phyloP scores from a whole-genome alignment of 1,284 basidiomycete genomes.

The Trichosporon asahii region DNA sequence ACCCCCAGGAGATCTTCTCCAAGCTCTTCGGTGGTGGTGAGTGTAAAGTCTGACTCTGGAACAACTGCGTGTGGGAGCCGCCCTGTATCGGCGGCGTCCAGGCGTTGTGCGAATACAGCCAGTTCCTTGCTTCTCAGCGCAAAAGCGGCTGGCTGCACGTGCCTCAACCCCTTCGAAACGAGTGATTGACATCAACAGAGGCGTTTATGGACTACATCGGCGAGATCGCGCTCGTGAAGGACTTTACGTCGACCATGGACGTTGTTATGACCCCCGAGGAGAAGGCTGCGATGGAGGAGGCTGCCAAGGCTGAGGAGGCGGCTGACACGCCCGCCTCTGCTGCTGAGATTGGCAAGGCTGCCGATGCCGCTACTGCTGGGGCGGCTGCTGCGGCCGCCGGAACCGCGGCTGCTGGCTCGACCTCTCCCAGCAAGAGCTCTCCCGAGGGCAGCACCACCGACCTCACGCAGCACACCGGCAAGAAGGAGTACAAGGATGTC shows the following conservation, averaged over 20 bases:
- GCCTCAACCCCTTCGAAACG: not conserved
- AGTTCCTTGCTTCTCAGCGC: not conserved
- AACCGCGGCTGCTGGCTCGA: not conserved
- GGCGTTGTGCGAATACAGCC: not conserved
- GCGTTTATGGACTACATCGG: conserved; percentile 76
- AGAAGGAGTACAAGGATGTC: conserved; percentile 42
- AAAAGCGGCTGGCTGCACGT: not conserved
- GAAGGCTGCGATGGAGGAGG: conserved; percentile 75
- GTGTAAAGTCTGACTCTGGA: conserved; percentile 38
- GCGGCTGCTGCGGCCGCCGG: conserved; percentile 20
- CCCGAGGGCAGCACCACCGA: conserved; percentile 24
- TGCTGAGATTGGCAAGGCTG: conserved; percentile 7
- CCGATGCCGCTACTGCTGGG: conserved; percentile 25
- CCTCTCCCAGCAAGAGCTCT: conserved; percentile 18
- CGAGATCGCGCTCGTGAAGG: conserved; percentile 85
- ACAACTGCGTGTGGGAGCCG: not conserved
- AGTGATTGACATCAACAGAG: conserved; percentile 29
- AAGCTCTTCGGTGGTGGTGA: conserved; percentile 87
- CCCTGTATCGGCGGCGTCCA: not conserved
- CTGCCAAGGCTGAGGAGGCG: conserved; percentile 30
- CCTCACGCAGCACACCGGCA: conserved; percentile 36
- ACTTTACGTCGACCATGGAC: conserved; percentile 52
- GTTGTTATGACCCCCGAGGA: conserved; percentile 75
- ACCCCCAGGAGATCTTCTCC: conserved; percentile 85
- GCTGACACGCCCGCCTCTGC: conserved; percentile 35